Percentiles rank a stretch among this genome's conserved stretches.
These are phyloP conservation scores for Coemansia sp. DNA, from an alignment of 371 early-diverging fungal species.

Conservation along the genomic window DNA sequence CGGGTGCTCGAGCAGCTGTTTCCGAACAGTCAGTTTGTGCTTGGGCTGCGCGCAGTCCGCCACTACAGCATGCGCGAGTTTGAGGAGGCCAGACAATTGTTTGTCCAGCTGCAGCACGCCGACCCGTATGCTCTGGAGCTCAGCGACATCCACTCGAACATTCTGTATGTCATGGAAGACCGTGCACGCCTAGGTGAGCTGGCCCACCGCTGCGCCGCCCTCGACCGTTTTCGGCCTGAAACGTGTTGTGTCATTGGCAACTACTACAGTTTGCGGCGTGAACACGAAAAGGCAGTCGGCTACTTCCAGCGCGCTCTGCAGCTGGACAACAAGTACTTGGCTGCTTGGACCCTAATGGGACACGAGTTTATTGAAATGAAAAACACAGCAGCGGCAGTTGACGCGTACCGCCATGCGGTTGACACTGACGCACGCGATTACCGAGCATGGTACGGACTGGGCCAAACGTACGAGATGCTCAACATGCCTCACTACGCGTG, in stretches of 20 bases:
- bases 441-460: constrained; percentile 92
- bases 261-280: constrained; percentile 77
- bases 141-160: constrained; percentile 86
- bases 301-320: constrained; percentile 83
- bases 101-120: constrained; percentile 63
- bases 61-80: constrained; percentile 60
- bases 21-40: constrained; percentile 62
- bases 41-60: constrained; percentile 59
- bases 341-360: constrained; percentile 92
- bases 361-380: constrained; percentile 94
- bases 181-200: constrained; percentile 69
- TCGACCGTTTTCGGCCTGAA: constrained; percentile 84
- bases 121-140: constrained; percentile 81
- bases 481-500: constrained; percentile 77
- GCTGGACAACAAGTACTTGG: constrained; percentile 71
- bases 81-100: constrained; percentile 64
- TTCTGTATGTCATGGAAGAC: constrained; percentile 78
- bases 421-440: constrained; percentile 82
- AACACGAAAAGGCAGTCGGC: constrained; percentile 81
- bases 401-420: constrained; percentile 81
- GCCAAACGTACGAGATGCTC: constrained; percentile 85
- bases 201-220: constrained; percentile 70
- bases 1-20: constrained; percentile 50
- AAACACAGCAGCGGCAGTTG: constrained; percentile 83
- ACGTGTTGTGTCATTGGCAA: constrained; percentile 90